Percentiles rank a stretch among this genome's conserved stretches.
These are phyloP conservation scores for Lactuca saligna DNA, from an alignment of 129 eudicot genomes.

Conservation along the genomic window DNA sequence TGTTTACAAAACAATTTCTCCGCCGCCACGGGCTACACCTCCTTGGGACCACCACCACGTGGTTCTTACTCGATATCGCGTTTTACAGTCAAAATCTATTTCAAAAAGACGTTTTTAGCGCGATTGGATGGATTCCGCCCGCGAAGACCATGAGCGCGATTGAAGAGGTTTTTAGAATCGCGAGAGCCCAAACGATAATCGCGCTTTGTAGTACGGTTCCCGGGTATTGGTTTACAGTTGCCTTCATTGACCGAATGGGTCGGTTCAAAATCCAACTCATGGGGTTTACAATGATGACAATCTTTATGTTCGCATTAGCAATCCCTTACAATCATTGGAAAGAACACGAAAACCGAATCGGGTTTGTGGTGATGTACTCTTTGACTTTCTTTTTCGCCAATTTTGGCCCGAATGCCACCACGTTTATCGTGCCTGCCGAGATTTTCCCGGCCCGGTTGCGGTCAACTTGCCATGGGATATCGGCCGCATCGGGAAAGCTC, in stretches of 20 bases:
- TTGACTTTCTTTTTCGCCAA: conserved; percentile 76
- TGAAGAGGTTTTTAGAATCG: conserved; percentile 57
- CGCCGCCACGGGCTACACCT: conserved; percentile 64
- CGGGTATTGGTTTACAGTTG: conserved; percentile 78
- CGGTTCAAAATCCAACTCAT: conserved; percentile 56
- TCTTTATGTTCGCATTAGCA: conserved; percentile 66
- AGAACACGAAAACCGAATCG: conserved; percentile 41
- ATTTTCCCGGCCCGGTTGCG: conserved; percentile 76
- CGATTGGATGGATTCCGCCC: conserved; percentile 57
- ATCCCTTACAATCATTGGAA: conserved; percentile 70
- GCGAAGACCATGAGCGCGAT: conserved; percentile 59
- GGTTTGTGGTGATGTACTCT: conserved; percentile 64
- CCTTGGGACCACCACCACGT: conserved; percentile 61
- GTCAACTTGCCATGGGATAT: conserved; percentile 80
- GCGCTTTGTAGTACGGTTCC: conserved; percentile 78
- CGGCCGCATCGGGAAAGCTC: conserved; percentile 72
- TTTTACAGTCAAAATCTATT: conserved; percentile 68
- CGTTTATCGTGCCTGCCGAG: conserved; percentile 82
- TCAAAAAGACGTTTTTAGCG: conserved; percentile 65
- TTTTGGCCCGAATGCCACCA: conserved; percentile 79
- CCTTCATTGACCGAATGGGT: conserved; percentile 54
- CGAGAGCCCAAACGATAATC: conserved; percentile 71
- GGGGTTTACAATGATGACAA: conserved; percentile 71
- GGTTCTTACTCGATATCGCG: conserved; percentile 78
- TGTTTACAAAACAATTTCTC: conserved; percentile 52